phyloP scores from a whole-genome alignment of 2,329 filamentous ascomycete species.

The Ceratocystis papillata region DNA sequence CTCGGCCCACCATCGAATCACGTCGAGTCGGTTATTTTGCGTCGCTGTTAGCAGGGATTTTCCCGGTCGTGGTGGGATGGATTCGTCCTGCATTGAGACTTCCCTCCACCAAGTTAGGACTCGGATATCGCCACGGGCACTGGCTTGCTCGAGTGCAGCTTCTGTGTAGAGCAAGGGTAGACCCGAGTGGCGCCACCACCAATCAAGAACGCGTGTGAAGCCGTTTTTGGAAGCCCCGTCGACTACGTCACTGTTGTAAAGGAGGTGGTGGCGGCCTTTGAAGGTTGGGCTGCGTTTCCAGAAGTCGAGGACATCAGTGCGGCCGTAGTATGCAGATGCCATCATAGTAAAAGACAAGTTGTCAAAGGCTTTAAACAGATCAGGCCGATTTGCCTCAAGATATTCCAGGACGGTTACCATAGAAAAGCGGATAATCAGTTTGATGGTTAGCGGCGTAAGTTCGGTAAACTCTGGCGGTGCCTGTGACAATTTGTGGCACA shows the following conservation, averaged over 20 bases:
- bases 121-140: constrained; percentile 68
- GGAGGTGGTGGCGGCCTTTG: constrained; percentile 57
- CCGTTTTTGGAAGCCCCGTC: constrained; percentile 80
- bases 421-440: constrained; percentile 84
- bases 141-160: constrained; percentile 76
- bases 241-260: constrained; percentile 69
- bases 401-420: constrained; percentile 67
- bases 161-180: constrained; percentile 78
- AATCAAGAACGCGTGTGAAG: constrained; percentile 74
- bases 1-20: constrained; percentile 78
- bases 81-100: constrained; percentile 49
- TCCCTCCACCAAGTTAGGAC: constrained; percentile 92
- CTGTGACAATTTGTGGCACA: constrained; percentile 62
- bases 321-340: constrained; percentile 75
- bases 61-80: constrained; percentile 60
- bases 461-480: constrained; percentile 59
- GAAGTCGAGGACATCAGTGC: constrained; percentile 76
- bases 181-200: constrained; percentile 74
- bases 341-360: constrained; percentile 78
- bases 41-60: constrained; percentile 75
- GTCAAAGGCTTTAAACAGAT: constrained; percentile 76
- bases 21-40: constrained; percentile 66
- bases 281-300: constrained; percentile 79
- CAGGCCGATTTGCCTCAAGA: constrained; percentile 48
- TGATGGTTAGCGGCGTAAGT: constrained; percentile 70